phyloP scores from a whole-genome alignment of 2,329 filamentous ascomycete genomes.

The Geoglossum cookeanum region DNA sequence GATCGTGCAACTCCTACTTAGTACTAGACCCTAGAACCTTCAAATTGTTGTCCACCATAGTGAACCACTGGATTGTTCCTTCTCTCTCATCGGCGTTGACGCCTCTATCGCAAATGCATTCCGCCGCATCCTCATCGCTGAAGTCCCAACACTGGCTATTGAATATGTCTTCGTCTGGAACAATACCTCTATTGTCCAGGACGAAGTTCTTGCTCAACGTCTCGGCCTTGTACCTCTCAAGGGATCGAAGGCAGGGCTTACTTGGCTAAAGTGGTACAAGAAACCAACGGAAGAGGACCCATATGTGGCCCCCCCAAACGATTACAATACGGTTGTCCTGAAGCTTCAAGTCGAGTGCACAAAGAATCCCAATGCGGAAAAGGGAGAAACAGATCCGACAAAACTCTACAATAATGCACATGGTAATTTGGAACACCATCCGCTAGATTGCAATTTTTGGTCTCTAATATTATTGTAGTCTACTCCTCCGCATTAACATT shows the following conservation, averaged over 20 bases:
- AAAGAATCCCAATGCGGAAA: conserved; percentile 51
- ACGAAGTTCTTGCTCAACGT: conserved; percentile 83
- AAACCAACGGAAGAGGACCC: conserved; percentile 48
- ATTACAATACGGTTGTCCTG: conserved; percentile 77
- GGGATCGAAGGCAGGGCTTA: conserved; percentile 57
- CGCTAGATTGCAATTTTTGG: conserved; percentile 20
- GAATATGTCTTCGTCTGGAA: conserved; percentile 86
- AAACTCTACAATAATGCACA: conserved; percentile 76
- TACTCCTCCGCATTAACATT: conserved; percentile 66
- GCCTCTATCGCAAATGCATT: conserved; percentile 92
- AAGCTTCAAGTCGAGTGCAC: conserved; percentile 63
- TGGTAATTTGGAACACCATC: conserved; percentile 4
- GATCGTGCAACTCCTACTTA: not conserved
- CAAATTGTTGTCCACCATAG: conserved; percentile 71
- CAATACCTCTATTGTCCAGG: conserved; percentile 95
- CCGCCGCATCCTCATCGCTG: conserved; percentile 83
- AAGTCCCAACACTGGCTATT: conserved; percentile 86
- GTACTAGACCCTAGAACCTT: conserved; percentile 32
- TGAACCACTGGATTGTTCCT: conserved; percentile 54
- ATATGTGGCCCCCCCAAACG: conserved; percentile 34
- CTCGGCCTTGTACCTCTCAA: conserved; percentile 81
- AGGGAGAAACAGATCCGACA: conserved; percentile 58
- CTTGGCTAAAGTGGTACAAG: conserved; percentile 66
- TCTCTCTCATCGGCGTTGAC: conserved; percentile 83
- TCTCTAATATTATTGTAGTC: conserved; percentile 21